Base-by-base conservation (phyloP, 345 rosid species). In the Stellera chamaejasme region DNA sequence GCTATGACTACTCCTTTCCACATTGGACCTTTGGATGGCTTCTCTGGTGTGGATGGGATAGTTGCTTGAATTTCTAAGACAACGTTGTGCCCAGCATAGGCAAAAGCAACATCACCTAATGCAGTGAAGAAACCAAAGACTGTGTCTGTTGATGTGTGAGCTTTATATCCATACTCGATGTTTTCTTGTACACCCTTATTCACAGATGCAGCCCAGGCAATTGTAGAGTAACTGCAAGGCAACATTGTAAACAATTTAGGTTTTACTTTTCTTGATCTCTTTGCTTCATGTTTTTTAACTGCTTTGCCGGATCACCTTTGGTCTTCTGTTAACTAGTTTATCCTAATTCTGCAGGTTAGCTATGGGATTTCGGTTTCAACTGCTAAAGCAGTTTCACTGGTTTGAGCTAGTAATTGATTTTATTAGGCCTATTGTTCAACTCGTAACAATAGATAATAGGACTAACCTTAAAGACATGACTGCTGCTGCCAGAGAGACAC, bases 41-140 rank as follows among this genome's bases (percentile, higher is more conserved):
- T 88, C 69, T 79, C 96, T 5, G 85, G 88, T 1, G 91, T 78
- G 13, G 96, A 88, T 23, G 94, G 96, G 66, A 88, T 81, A 1
- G 96, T 88, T 48, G 96, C 96, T 72, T 88, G 96, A 46, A 88
- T 88, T 75, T 85, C 94, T 70, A 88, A 69, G 9, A 81, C 96
- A 11, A 88, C 94, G 11, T 88, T 85, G 67, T 88, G 96, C 0
- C 96, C 94, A 0, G 91, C 96, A 39, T 88, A 88, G 2, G 91
- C 91, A 32, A 88, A 88, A 5, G 96, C 96, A 8, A 88, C 94
- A 10, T 88, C 87, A 0, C 96, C 96, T 52, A 88, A 62, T 39
- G 87, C 91, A 45, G 75, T 79, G 50, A 85, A 75, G 79, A 88
- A 88, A 59, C 72, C 63, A 12, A 88, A 85, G 53, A 76, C 75